Conservation (phyloP, 1,139 yeast species). For the Schwanniomyces etchellsii region DNA sequence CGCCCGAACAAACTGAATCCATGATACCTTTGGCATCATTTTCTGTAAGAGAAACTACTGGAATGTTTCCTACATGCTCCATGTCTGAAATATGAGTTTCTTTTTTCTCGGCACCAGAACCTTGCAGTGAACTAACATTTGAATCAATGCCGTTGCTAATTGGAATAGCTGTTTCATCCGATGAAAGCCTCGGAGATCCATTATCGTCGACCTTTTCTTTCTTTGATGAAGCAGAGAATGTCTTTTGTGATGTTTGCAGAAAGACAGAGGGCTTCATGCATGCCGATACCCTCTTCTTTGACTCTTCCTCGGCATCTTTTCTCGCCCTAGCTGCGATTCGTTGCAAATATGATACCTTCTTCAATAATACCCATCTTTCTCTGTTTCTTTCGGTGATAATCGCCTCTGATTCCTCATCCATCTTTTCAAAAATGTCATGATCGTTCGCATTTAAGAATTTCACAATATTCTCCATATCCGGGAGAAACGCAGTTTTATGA, state of each 20-base stretch:
- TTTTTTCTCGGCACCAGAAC: too few relatives aligned
- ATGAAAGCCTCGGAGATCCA: background rate
- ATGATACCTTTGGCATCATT: slow-evolving; percentile 41
- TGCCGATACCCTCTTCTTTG: slow-evolving; percentile 26
- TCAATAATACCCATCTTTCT: slow-evolving; percentile 65
- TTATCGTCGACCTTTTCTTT: background rate
- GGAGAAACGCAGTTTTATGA: slow-evolving; percentile 42
- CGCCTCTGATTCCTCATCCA: slow-evolving; percentile 37
- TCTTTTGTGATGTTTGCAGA: background rate
- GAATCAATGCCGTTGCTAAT: background rate
- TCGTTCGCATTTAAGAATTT: slow-evolving; percentile 49
- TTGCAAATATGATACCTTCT: slow-evolving; percentile 64
- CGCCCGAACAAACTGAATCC: slow-evolving; percentile 27
- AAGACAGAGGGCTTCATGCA: slow-evolving; percentile 20
- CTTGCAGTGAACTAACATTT: background rate
- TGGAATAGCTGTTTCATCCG: background rate
- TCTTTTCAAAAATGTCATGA: slow-evolving; percentile 26
- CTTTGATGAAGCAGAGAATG: background rate
- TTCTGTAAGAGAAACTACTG: slow-evolving; percentile 44
- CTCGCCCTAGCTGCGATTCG: slow-evolving; percentile 47
- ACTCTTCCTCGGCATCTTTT: slow-evolving; percentile 26
- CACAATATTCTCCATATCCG: slow-evolving; percentile 50
- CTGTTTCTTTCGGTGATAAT: slow-evolving; percentile 41
- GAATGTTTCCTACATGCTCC: slow-evolving; percentile 26
- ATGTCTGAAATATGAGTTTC: background rate